Evolutionary conservation across 1,284 basidiomycete genomes (phyloP).

Genomic region (Phylloporus gajari): DNA sequence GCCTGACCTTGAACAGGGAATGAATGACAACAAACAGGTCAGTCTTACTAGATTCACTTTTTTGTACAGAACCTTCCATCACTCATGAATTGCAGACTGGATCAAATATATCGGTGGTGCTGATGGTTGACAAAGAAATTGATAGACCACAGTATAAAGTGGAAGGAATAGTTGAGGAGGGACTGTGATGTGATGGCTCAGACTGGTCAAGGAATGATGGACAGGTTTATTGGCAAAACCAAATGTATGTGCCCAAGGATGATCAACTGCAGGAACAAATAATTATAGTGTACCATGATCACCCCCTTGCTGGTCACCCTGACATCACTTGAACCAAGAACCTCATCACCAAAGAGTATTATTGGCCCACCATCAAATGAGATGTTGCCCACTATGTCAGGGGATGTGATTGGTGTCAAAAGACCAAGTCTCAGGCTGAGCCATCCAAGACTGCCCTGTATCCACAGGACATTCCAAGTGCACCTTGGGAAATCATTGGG

Average conservation of each 20-base stretch:
- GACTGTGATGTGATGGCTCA: too few relatives aligned
- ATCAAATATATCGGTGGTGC: too few relatives aligned
- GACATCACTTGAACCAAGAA: not conserved
- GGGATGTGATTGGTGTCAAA: slow-evolving; percentile 9
- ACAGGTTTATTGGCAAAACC: not conserved
- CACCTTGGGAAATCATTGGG: not conserved
- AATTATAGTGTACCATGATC: not conserved
- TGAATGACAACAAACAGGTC: not conserved
- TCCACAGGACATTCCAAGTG: not conserved
- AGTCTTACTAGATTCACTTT: too few relatives aligned
- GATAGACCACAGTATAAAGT: too few relatives aligned
- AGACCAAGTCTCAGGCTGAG: not conserved
- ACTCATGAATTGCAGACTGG: too few relatives aligned
- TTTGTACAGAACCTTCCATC: too few relatives aligned
- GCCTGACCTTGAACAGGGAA: not conserved
- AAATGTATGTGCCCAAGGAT: not conserved
- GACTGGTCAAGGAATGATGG: not conserved
- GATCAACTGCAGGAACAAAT: too few relatives aligned
- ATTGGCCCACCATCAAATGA: not conserved
- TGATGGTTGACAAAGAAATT: too few relatives aligned
- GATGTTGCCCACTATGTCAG: not conserved
- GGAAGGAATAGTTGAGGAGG: too few relatives aligned
- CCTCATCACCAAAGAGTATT: not conserved
- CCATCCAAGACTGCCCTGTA: not conserved
- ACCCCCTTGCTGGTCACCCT: not conserved